Evolutionary conservation across 2,329 filamentous ascomycete species (phyloP).

Genomic region (Xylariaceae sp.): DNA sequence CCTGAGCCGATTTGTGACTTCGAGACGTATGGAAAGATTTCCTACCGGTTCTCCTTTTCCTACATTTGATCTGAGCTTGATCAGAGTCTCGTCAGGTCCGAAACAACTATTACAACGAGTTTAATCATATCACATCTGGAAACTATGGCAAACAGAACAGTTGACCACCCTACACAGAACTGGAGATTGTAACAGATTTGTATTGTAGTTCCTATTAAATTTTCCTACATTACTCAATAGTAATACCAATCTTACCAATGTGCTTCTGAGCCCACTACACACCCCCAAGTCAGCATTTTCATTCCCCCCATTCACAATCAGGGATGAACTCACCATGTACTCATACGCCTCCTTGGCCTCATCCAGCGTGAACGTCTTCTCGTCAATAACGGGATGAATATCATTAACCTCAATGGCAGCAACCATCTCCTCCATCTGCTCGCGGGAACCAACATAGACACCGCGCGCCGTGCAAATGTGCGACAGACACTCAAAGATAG

Average conservation of each 20-base stretch:
- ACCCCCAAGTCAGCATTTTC: slow-evolving; percentile 2
- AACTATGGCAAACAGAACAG: not conserved
- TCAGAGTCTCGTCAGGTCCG: too few species aligned
- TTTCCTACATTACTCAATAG: slow-evolving; percentile 33
- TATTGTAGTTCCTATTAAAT: not conserved
- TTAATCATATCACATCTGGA: too few species aligned
- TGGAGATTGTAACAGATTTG: not conserved
- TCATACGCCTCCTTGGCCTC: slow-evolving; percentile 43
- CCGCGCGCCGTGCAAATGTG: slow-evolving; percentile 38
- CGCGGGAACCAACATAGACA: slow-evolving; percentile 38
- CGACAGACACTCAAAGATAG: slow-evolving; percentile 47
- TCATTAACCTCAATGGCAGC: slow-evolving; percentile 38
- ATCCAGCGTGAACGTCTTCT: slow-evolving; percentile 36
- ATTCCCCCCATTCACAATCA: not conserved
- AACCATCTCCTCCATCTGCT: slow-evolving; percentile 41
- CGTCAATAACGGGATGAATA: slow-evolving; percentile 39
- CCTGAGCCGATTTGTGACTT: too few species aligned
- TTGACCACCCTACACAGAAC: too few species aligned
- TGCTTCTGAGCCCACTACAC: slow-evolving; percentile 45
- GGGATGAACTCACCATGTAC: slow-evolving; percentile 40
- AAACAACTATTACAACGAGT: too few species aligned
- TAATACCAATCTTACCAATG: slow-evolving; percentile 51
- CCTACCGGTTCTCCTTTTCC: too few species aligned
- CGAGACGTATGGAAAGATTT: too few species aligned
- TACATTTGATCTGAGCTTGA: too few species aligned